Percentiles rank a stretch among this genome's conserved stretches.
Evolutionary conservation across 192 early-diverging fungal genomes (phyloP).

Genomic region (Physocladia obscura): DNA sequence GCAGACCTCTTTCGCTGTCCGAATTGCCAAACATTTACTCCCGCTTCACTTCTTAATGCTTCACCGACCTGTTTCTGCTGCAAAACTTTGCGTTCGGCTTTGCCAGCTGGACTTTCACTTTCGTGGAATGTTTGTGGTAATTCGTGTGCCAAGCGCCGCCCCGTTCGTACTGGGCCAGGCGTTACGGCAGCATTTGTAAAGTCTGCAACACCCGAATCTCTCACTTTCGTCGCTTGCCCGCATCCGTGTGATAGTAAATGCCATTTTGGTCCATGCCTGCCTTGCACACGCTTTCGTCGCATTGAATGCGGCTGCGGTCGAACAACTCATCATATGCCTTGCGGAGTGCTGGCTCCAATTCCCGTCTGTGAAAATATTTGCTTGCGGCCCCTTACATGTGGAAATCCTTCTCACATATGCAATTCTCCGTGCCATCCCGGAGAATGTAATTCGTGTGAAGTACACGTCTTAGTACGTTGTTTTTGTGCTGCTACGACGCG

Average conservation of each 20-base stretch:
- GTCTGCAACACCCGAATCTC: background rate
- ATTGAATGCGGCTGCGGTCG: background rate
- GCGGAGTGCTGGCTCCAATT: background rate
- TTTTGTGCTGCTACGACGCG: background rate
- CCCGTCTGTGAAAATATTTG: background rate
- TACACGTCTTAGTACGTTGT: background rate
- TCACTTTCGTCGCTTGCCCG: background rate
- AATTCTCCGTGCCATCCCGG: constrained; percentile 9
- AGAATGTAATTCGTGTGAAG: background rate
- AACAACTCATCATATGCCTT: background rate
- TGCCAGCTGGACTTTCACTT: background rate
- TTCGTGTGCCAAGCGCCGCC: constrained; percentile 1
- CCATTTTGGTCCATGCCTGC: constrained; percentile 6
- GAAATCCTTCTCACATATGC: background rate
- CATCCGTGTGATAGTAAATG: background rate
- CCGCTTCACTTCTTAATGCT: background rate
- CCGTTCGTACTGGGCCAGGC: background rate
- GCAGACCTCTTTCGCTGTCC: constrained; percentile 1
- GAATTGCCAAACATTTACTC: background rate
- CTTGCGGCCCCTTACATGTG: background rate
- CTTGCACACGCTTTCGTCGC: constrained; percentile 1
- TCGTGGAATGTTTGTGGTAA: background rate
- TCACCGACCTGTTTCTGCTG: constrained; percentile 13
- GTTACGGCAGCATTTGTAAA: background rate
- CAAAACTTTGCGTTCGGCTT: background rate